Base-by-base conservation (phyloP, 2,329 filamentous ascomycete species). In the Trichoderma polysporum region DNA sequence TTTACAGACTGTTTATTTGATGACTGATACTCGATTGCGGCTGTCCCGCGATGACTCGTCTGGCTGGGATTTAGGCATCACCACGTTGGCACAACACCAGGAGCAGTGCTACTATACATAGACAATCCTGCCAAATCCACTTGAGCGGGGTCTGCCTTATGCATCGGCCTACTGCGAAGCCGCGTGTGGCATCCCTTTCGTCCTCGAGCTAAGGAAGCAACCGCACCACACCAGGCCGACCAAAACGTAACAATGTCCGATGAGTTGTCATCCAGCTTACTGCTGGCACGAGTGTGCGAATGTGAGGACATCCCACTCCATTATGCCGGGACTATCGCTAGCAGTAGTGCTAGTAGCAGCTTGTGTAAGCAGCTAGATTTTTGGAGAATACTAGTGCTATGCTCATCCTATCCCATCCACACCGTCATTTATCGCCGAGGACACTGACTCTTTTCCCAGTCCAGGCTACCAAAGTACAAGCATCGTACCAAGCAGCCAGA, bases 251-350 rank as follows among this genome's bases (percentile, higher is more conserved):
- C 39, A 52, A 56, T 56, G 35, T 39, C 50, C 61, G 61, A 64
- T 64, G 61, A 64, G 50, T 52, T 64, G 61, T 54, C 61, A 54
- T 33, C 47, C 13, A 54, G 61, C 49, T 56, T 56, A 53, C 37
- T 41, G 17, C 39, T 41, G 19, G 17, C 39, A 41, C n/a, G 27
- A 33, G 17, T 33, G 29, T n/a, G 54, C 47, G 29, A 37, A 22
- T 10, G 54, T 15, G 49, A 41, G 4, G 29, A 31, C 57, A 64
- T 64, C 61, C 61, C 50, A 35, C 33, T n/a, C 49, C 25, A 31
- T 25, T 53, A 12, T 41, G 45, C 39, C 27, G 47, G 60, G 27
- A 47, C 37, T 10, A 50, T 13, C 56, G 49, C 33, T 54, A 41
- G 25, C 19, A n/a, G 9, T 29, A 29, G 25, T 19, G 12, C 27